Evolutionary conservation across 2,329 filamentous ascomycete genomes (phyloP), one percentile per base, ranked within the genome.

Genomic region (Teratosphaeria viscida): DNA sequence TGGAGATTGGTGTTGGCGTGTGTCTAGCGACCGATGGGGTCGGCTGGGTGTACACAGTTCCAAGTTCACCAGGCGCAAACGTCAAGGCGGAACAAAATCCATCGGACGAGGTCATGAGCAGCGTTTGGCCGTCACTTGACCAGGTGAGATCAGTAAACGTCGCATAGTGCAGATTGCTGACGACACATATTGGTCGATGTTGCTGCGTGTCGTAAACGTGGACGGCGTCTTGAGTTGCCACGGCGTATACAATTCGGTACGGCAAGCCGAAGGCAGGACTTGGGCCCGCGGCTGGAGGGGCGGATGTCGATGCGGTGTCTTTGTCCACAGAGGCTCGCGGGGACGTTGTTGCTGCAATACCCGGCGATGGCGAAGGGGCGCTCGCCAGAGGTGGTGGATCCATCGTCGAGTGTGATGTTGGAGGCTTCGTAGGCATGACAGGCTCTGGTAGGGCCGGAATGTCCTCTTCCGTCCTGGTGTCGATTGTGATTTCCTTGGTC

Each of bases 121-220:
- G 78, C 1, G 87, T 91, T 52, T 84, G 79, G 12, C 88, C 88
- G 73, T 92, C 88, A 63, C 81, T 85, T 1, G 88, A 88, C 94
- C 94, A 99, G 37, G 90, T 88, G 61, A 99, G 78, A 72, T 99
- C 94, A 0, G 94, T 99, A 71, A 99, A 99, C 0, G 94, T 97
- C 4, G 94, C 92, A 73, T 92, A 96, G 74, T 99, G 94, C 64
- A 99, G 77, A 70, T 99, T 99, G 81, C 91, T 97, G 55, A 99
- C 92, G 47, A 97, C 82, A 71, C 91, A 96, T 39, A 99, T 79
- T 2, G 94, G 94, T 7, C 90, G 95, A 69, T 92, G 88, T 71
- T 99, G 94, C 71, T 99, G 94, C 0, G 94, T 99, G 74, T 99
- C 94, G 71, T 99, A 99, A 26, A 99, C 81, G 52, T 96, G 79